phyloP scores from a whole-genome alignment of 2,329 filamentous ascomycete species.

The Zymoseptoria passerinii region DNA sequence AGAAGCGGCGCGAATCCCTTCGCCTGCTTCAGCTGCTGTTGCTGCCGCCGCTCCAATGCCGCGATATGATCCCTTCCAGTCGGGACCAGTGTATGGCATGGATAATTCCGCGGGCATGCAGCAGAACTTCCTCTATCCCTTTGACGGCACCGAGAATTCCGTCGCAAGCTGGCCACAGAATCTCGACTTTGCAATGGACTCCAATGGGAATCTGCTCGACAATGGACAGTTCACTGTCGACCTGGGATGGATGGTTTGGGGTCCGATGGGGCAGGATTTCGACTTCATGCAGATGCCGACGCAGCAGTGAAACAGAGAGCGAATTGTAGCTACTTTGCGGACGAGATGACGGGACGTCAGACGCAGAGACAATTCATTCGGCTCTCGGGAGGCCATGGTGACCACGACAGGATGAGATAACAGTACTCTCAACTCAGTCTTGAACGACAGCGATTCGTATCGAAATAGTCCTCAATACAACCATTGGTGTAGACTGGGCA shows the following conservation, averaged over 20 bases:
- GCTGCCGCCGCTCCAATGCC: neutral
- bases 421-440: too few relatives aligned
- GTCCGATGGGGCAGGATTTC: neutral
- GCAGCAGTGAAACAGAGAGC: neutral
- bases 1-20: constrained; percentile 3
- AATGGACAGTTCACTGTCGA: neutral
- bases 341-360: neutral
- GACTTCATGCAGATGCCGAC: neutral
- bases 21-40: neutral
- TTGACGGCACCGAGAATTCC: neutral
- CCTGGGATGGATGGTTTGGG: neutral
- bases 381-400: neutral
- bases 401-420: neutral
- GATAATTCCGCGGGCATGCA: neutral
- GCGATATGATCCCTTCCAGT: neutral
- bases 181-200: neutral
- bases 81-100: neutral
- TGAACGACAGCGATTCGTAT: too few relatives aligned
- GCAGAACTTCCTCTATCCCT: neutral
- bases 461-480: too few relatives aligned
- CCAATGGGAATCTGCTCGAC: neutral
- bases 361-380: neutral
- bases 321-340: neutral
- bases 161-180: neutral
- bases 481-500: too few relatives aligned